A percentile compares a stretch with the other conserved stretches of the same genome.
Conservation (phyloP, 2,329 filamentous ascomycete genomes). For the Chrysoporthe puriensis region DNA sequence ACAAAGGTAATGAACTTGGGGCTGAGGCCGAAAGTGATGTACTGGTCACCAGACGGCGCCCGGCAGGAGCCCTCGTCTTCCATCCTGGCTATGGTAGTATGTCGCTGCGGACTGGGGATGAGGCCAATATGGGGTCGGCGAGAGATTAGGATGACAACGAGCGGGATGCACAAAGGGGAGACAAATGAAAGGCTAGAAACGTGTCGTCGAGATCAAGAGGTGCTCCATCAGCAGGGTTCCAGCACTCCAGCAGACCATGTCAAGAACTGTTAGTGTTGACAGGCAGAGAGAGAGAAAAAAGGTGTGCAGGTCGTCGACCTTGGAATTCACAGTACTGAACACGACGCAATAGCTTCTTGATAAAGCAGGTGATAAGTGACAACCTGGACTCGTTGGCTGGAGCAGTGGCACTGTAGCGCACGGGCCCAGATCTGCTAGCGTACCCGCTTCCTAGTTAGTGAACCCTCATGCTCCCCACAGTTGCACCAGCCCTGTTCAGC, state of each 20-base stretch:
- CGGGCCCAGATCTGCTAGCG: constrained; percentile 13
- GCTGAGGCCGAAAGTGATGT: constrained; percentile 38
- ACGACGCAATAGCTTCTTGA: constrained; percentile 10
- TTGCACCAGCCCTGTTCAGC: constrained; percentile 2
- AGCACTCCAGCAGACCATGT: constrained; percentile 3
- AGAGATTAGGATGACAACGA: neutral
- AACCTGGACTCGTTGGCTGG: neutral
- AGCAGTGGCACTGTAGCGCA: constrained; percentile 1
- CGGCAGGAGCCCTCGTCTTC: constrained; percentile 31
- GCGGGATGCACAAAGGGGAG: neutral
- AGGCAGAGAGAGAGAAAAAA: neutral
- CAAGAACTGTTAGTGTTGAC: constrained; percentile 1
- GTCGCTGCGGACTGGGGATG: neutral
- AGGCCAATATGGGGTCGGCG: neutral
- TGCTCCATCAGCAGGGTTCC: constrained; percentile 18
- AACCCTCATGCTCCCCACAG: constrained; percentile 1
- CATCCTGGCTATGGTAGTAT: constrained; percentile 34
- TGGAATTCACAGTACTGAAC: constrained; percentile 8
- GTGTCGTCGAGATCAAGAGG: neutral
- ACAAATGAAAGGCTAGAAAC: constrained; percentile 12
- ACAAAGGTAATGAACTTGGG: constrained; percentile 35
- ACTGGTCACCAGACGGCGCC: constrained; percentile 34
- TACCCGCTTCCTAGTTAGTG: neutral
- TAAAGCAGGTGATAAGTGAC: constrained; percentile 17
- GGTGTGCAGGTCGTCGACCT: neutral